Conservation (phyloP, 2,329 filamentous ascomycete genomes). For the Madurella fahalii region DNA sequence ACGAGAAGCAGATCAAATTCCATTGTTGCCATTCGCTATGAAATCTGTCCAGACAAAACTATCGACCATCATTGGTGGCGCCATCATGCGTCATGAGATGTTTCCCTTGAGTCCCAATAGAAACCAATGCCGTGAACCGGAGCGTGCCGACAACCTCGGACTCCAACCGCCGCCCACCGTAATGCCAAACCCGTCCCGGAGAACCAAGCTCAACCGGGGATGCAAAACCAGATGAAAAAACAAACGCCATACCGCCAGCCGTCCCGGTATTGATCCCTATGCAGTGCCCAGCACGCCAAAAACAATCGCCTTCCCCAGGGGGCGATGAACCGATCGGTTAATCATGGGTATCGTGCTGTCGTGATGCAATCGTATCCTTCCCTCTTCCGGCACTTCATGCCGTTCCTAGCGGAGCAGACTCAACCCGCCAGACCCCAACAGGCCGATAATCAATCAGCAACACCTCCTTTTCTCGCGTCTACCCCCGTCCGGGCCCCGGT, state of each 20-base stretch:
- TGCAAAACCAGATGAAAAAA: background rate
- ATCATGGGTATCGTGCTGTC: conserved; percentile 7
- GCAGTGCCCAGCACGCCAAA: background rate
- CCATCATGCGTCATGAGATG: background rate
- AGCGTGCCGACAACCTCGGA: background rate
- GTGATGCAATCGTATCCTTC: conserved; percentile 6
- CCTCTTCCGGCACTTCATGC: background rate
- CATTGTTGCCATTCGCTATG: background rate
- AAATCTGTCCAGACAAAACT: background rate
- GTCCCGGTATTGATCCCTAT: background rate
- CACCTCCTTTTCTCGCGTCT: conserved; percentile 1
- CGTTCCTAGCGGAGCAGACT: background rate
- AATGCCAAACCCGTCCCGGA: no score
- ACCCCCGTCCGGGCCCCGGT: background rate
- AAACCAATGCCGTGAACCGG: background rate
- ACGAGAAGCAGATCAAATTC: background rate
- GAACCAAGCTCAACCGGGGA: no score
- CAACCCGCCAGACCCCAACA: background rate
- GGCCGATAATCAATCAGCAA: conserved; percentile 1
- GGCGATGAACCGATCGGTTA: conserved; percentile 5
- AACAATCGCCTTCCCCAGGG: background rate
- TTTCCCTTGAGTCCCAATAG: background rate
- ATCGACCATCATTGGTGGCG: background rate
- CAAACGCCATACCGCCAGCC: background rate
- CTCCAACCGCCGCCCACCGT: no score